These are phyloP conservation scores for Cicer pinnatifidum DNA, from an alignment of 306 rosid species.

Conservation along the genomic window DNA sequence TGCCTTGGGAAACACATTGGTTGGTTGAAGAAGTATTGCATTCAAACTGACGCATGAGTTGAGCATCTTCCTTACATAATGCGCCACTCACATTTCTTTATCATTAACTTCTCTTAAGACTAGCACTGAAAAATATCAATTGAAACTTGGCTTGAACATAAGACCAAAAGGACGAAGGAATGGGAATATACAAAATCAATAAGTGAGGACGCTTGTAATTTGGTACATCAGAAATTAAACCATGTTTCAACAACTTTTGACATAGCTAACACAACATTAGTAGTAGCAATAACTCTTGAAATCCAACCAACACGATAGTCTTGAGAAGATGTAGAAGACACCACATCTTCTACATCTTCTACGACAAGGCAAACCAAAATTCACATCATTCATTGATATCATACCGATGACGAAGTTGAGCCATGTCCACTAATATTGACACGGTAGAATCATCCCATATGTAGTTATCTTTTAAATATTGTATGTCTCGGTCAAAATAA, in stretches of 20 bases:
- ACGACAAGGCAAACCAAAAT: slow-evolving; percentile 37
- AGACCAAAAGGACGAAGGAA: neutral
- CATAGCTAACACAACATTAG: slow-evolving; percentile 4
- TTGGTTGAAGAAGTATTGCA: slow-evolving; percentile 17
- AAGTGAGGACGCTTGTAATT: slow-evolving; percentile 34
- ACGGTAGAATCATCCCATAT: slow-evolving; percentile 34
- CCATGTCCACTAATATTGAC: slow-evolving; percentile 29
- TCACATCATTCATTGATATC: slow-evolving; percentile 40
- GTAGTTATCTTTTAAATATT: slow-evolving; percentile 36
- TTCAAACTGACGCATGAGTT: slow-evolving; percentile 30
- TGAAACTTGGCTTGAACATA: slow-evolving; percentile 36
- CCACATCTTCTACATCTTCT: slow-evolving; percentile 40
- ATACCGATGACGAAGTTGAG: slow-evolving; percentile 24
- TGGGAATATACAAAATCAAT: slow-evolving; percentile 22
- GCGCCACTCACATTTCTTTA: slow-evolving; percentile 34
- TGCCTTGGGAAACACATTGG: slow-evolving; percentile 5
- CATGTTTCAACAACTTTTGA: slow-evolving; percentile 21
- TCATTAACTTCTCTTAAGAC: slow-evolving; percentile 37
- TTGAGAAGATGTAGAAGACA: slow-evolving; percentile 9
- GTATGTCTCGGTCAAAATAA: slow-evolving; percentile 22
- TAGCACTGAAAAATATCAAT: slow-evolving; percentile 27
- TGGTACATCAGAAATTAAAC: slow-evolving; percentile 31
- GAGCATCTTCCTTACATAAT: slow-evolving; percentile 35
- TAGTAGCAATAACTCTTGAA: slow-evolving; percentile 21
- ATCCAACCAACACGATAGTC: slow-evolving; percentile 38